phyloP scores from a whole-genome alignment of 208 protist species.

The Herpetomonas samuelpessoai region DNA sequence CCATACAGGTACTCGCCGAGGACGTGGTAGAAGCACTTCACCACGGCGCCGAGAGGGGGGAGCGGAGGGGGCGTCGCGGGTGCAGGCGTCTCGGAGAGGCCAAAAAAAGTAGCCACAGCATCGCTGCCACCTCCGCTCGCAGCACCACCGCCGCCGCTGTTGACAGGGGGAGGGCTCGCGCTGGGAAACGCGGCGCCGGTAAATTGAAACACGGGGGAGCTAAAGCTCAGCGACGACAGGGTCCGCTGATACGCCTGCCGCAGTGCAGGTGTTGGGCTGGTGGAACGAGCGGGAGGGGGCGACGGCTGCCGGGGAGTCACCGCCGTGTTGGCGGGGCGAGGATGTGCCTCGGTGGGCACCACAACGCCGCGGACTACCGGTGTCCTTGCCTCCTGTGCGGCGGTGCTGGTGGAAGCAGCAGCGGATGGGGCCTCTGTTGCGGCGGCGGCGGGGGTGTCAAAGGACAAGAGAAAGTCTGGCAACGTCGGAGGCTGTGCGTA shows the following conservation, averaged over 20 bases:
- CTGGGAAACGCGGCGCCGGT: not conserved
- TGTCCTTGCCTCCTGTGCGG: not conserved
- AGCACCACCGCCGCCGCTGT: no score
- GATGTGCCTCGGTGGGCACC: no score
- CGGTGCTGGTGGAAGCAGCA: not conserved
- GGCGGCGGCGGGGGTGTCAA: not conserved
- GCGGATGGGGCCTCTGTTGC: not conserved
- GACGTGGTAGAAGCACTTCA: slow-evolving; percentile 7
- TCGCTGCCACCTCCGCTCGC: no score
- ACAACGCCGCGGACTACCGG: not conserved
- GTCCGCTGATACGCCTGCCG: not conserved
- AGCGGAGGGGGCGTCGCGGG: not conserved
- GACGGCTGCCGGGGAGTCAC: not conserved
- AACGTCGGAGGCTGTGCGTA: not conserved
- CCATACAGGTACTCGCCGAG: slow-evolving; percentile 16
- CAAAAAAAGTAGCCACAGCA: no score
- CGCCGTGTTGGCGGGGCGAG: no score
- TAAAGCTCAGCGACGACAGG: not conserved
- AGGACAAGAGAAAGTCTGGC: not conserved
- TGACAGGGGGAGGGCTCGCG: not conserved
- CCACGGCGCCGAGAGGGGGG: not conserved
- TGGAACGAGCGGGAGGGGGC: no score
- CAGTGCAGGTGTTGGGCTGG: not conserved
- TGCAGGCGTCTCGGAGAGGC: no score
- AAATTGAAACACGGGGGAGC: no score